A percentile compares a stretch with the other conserved stretches of the same genome.
These are phyloP conservation scores for Lipomyces starkeyi DNA, from an alignment of 805 yeast species.

Conservation along the genomic window DNA sequence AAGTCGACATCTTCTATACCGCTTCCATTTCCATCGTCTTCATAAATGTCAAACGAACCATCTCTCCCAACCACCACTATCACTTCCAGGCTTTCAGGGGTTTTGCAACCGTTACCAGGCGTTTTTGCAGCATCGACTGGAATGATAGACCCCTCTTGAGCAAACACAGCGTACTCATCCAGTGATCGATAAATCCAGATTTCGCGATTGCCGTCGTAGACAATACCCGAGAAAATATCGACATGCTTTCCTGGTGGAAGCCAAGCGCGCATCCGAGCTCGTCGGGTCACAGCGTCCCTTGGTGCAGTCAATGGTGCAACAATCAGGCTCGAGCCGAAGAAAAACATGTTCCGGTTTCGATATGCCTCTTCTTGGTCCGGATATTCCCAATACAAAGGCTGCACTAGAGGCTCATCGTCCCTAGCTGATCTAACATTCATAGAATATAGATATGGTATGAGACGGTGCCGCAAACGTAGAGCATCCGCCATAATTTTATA, in stretches of 20 bases:
- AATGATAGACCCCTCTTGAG: neutral
- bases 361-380: neutral
- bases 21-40: neutral
- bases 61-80: neutral
- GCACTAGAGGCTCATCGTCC: neutral
- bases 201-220: neutral
- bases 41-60: neutral
- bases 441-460: neutral
- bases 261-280: slow-evolving; percentile 1
- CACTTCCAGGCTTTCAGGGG: neutral
- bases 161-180: neutral
- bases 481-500: neutral
- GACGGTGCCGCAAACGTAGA: slow-evolving; percentile 2
- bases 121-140: neutral
- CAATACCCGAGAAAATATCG: neutral
- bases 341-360: neutral
- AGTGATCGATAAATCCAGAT: neutral
- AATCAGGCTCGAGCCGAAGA: neutral
- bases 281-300: neutral
- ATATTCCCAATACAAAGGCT: slow-evolving; percentile 2
- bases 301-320: neutral
- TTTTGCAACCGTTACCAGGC: neutral
- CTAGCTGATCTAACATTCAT: neutral
- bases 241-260: slow-evolving; percentile 1
- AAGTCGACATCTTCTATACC: neutral